Percentiles rank a stretch among this genome's conserved stretches.
Conservation (phyloP, 352 stramenopile species). For the Pythium monospermum region DNA sequence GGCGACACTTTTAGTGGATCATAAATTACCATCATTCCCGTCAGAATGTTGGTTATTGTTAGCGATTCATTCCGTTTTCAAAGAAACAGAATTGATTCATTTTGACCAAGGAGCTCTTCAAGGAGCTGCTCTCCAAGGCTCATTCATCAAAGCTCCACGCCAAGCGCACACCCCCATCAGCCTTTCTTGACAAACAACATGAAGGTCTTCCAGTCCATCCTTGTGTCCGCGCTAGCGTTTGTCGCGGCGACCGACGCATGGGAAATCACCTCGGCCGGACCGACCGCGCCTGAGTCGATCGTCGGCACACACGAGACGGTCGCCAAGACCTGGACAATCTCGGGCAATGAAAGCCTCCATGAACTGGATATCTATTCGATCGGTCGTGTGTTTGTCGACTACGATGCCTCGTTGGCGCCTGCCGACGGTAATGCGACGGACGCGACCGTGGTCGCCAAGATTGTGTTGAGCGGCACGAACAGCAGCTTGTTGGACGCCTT, state of each 20-base stretch:
- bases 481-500: constrained; percentile 19
- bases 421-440: neutral
- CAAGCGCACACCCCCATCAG: too few relatives aligned
- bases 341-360: constrained; percentile 9
- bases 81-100: too few relatives aligned
- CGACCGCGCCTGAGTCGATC: neutral
- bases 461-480: constrained; percentile 22
- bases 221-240: neutral
- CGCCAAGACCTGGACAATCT: constrained; percentile 28
- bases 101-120: too few relatives aligned
- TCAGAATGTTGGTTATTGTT: too few relatives aligned
- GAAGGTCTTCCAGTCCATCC: neutral
- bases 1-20: too few relatives aligned
- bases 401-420: constrained; percentile 17
- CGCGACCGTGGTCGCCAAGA: constrained; percentile 11
- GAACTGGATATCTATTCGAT: constrained; percentile 20
- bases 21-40: too few relatives aligned
- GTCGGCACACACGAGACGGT: neutral
- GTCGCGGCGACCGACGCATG: neutral
- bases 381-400: constrained; percentile 33
- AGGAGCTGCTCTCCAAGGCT: too few relatives aligned
- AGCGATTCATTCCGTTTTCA: too few relatives aligned
- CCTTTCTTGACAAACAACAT: neutral
- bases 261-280: constrained; percentile 1
- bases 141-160: too few relatives aligned